Evolutionary conservation across 345 rosid genomes (phyloP).

Genomic region (Eucalyptus camaldulensis): DNA sequence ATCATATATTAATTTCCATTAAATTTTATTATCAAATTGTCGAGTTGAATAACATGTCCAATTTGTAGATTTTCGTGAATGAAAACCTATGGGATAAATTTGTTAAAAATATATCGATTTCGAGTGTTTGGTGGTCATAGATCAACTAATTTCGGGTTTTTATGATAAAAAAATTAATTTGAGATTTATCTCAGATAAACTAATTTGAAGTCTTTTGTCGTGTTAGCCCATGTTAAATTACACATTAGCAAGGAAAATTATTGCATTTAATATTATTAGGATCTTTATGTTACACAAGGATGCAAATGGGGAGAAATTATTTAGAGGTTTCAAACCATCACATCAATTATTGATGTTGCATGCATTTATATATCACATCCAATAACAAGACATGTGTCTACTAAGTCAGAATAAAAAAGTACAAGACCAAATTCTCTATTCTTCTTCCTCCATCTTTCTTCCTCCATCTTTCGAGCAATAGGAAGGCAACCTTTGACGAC

Average conservation of each 20-base stretch:
- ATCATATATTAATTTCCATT: fast-evolving
- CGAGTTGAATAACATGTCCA: no score
- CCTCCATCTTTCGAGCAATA: no score
- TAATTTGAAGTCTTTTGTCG: no score
- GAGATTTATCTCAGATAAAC: fast-evolving
- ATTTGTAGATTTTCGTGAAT: no score
- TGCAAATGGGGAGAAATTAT: background rate
- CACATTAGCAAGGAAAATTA: background rate
- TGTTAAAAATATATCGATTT: fast-evolving
- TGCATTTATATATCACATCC: background rate
- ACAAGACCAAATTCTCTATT: no score
- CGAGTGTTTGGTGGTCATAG: fast-evolving
- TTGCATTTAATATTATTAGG: background rate
- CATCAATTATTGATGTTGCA: background rate
- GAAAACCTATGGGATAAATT: fast-evolving
- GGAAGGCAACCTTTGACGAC: no score
- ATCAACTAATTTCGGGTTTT: no score
- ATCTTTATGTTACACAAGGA: background rate
- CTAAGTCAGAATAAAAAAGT: no score
- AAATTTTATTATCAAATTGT: no score
- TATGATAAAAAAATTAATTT: no score
- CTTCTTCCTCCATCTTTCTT: no score
- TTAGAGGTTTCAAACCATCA: background rate
- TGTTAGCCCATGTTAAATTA: no score
- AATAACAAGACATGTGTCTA: background rate